Evolutionary conservation across 1,139 yeast genomes (phyloP).

Genomic region (Geotrichum citri-aurantii): DNA sequence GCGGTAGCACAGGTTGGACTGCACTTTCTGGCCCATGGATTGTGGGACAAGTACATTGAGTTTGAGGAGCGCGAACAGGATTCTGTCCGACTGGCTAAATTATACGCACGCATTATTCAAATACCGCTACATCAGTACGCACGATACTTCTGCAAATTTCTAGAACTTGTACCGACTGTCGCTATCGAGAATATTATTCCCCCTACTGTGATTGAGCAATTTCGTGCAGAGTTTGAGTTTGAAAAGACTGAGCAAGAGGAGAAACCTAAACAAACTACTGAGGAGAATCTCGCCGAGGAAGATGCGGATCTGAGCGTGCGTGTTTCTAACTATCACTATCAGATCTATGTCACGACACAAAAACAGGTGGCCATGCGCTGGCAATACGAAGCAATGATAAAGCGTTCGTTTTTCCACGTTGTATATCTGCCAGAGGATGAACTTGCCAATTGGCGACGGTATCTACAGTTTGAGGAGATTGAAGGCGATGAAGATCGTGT

Average conservation of each 20-base stretch:
- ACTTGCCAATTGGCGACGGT: conserved; percentile 53
- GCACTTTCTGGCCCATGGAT: conserved; percentile 67
- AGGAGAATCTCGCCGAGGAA: conserved; percentile 10
- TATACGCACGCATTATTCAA: conserved; percentile 44
- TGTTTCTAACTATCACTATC: conserved; percentile 34
- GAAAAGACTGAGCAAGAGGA: conserved; percentile 20
- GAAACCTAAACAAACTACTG: background rate
- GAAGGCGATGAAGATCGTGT: conserved; percentile 32
- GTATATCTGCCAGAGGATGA: conserved; percentile 43
- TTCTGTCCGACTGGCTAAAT: conserved; percentile 17
- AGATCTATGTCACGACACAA: conserved; percentile 58
- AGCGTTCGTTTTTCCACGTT: conserved; percentile 49
- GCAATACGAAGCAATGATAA: conserved; percentile 53
- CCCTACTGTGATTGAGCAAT: conserved; percentile 26
- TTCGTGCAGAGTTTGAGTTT: conserved; percentile 30
- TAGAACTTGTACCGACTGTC: conserved; percentile 25
- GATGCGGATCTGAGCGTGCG: conserved; percentile 32
- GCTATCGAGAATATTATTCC: conserved; percentile 29
- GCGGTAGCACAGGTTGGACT: conserved; percentile 63
- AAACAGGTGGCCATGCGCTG: conserved; percentile 51
- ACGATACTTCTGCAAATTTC: conserved; percentile 41
- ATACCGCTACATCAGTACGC: conserved; percentile 76
- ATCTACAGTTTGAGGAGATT: conserved; percentile 52
- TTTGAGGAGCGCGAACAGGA: conserved; percentile 43
- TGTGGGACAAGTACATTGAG: conserved; percentile 70